Evolutionary conservation across 179 eudicot genomes (phyloP).

Genomic region (Vitellaria paradoxa): DNA sequence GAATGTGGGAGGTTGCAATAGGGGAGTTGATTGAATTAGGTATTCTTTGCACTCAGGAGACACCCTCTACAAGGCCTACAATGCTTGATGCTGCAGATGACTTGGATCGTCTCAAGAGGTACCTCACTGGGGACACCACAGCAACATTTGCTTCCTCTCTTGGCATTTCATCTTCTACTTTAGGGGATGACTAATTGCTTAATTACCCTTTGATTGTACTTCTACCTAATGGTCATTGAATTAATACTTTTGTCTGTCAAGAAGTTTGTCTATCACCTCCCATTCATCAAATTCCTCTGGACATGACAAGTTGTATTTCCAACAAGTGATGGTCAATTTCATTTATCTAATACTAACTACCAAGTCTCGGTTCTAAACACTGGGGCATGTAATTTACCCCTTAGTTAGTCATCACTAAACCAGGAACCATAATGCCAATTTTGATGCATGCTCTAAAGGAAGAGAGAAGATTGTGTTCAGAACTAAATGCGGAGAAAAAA

Average conservation of each 20-base stretch:
- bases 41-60: constrained; percentile 38
- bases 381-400: too few relatives aligned
- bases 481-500: too few relatives aligned
- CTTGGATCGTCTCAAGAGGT: constrained; percentile 40
- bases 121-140: constrained; percentile 40
- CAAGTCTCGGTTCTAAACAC: too few relatives aligned
- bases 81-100: constrained; percentile 51
- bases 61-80: constrained; percentile 35
- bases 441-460: too few relatives aligned
- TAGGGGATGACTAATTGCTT: constrained; percentile 22
- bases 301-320: background rate
- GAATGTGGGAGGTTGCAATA: constrained; percentile 38
- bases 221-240: background rate
- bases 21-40: constrained; percentile 37
- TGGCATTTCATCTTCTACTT: constrained; percentile 37
- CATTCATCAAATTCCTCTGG: background rate
- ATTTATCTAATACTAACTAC: too few relatives aligned
- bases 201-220: background rate
- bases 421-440: too few relatives aligned
- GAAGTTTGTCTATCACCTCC: background rate
- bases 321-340: too few relatives aligned
- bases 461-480: too few relatives aligned
- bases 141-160: constrained; percentile 44
- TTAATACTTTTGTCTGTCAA: background rate
- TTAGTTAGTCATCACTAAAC: too few relatives aligned